Conservation (phyloP, 1,284 basidiomycete genomes). For the Uromyces viciae-fabae region DNA sequence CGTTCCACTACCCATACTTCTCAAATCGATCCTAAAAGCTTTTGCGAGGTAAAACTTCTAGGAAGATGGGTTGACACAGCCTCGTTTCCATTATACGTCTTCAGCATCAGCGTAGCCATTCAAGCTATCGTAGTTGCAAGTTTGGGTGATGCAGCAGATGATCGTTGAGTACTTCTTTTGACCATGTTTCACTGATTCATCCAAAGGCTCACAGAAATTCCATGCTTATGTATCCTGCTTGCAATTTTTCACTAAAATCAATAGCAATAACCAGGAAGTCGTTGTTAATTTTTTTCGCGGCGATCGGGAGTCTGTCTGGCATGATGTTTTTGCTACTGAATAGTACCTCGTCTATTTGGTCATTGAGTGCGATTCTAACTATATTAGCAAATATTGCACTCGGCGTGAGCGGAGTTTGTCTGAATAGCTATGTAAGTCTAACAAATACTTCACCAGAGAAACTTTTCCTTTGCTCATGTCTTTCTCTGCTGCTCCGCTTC, state of each 20-base stretch:
- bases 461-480: conserved; percentile 60
- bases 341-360: conserved; percentile 67
- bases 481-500: conserved; percentile 60
- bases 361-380: conserved; percentile 64
- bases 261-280: conserved; percentile 72
- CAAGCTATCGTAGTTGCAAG: conserved; percentile 87
- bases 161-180: conserved; percentile 61
- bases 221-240: neutral
- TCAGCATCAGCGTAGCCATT: conserved; percentile 75
- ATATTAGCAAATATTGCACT: conserved; percentile 75
- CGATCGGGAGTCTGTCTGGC: conserved; percentile 65
- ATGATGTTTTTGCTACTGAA: conserved; percentile 70
- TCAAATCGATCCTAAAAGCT: neutral
- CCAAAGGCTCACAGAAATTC: neutral
- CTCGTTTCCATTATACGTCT: conserved; percentile 63
- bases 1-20: neutral
- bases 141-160: conserved; percentile 79
- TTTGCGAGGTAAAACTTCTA: conserved; percentile 25
- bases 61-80: conserved; percentile 34
- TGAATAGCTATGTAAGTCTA: conserved; percentile 74
- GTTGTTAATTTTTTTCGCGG: conserved; percentile 70
- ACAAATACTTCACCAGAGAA: no score
- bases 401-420: conserved; percentile 75
- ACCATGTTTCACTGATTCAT: neutral
- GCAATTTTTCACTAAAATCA: neutral